These are phyloP conservation scores for Lactarius tabidus DNA, from an alignment of 768 basidiomycete genomes.

Conservation along the genomic window DNA sequence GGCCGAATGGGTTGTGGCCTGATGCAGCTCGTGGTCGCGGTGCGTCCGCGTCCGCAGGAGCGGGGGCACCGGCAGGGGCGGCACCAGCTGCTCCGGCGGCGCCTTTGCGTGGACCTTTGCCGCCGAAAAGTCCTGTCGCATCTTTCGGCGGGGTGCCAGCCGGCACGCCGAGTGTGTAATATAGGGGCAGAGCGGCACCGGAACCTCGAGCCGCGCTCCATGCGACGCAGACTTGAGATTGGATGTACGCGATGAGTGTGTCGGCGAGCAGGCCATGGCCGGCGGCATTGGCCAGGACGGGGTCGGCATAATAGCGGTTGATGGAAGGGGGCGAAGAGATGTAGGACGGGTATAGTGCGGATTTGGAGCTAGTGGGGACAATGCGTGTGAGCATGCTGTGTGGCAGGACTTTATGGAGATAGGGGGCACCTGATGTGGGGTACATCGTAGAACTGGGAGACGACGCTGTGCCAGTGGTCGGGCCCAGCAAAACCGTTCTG, in stretches of 20 bases:
- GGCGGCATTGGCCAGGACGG: conserved; percentile 68
- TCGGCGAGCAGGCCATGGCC: conserved; percentile 92
- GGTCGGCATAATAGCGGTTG: conserved; percentile 73
- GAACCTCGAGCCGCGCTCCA: conserved; percentile 58
- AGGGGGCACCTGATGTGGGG: conserved; percentile 70
- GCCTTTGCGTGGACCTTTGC: conserved; percentile 75
- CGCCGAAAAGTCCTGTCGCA: conserved; percentile 73
- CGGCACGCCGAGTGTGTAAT: conserved; percentile 26
- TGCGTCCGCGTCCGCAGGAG: conserved; percentile 18
- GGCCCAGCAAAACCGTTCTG: conserved; percentile 83
- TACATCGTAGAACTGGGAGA: conserved; percentile 96
- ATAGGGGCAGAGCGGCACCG: conserved; percentile 21
- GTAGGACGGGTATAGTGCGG: conserved; percentile 77
- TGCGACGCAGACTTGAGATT: conserved; percentile 80
- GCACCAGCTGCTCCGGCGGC: conserved; percentile 35
- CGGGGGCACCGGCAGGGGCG: conserved; percentile 17
- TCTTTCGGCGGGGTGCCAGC: conserved; percentile 40
- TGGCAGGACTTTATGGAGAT: neutral
- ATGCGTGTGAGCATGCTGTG: neutral
- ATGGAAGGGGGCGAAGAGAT: conserved; percentile 65
- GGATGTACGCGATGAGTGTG: conserved; percentile 86
- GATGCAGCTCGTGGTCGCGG: conserved; percentile 22
- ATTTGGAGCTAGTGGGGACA: conserved; percentile 55
- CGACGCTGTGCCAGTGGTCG: conserved; percentile 83
- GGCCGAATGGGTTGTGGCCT: conserved; percentile 30